A percentile compares a stretch with the other conserved stretches of the same genome.
These are phyloP conservation scores for Inga leiocalycina DNA, from an alignment of 306 rosid genomes.

Conservation along the genomic window DNA sequence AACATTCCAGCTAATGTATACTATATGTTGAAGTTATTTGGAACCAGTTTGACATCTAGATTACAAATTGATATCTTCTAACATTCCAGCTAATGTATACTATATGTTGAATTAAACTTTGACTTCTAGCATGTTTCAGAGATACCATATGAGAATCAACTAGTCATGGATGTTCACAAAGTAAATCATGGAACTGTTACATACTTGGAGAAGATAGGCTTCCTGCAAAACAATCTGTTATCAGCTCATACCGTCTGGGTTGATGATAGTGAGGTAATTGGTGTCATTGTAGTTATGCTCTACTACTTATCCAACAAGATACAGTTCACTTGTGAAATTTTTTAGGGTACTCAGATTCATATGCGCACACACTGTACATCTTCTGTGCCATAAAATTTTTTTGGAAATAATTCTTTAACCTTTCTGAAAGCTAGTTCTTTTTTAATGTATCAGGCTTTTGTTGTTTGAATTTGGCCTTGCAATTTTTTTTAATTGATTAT, in stretches of 20 bases:
- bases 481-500: conserved; percentile 2
- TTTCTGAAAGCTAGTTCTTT: not conserved
- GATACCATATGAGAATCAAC: conserved; percentile 81
- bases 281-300: conserved; percentile 12
- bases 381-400: not conserved
- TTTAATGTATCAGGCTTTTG: not conserved
- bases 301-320: conserved; percentile 9
- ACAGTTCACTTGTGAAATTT: conserved; percentile 10
- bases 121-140: conserved; percentile 84
- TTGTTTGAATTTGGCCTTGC: not conserved
- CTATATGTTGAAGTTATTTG: conserved; percentile 1
- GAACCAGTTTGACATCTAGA: not conserved
- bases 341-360: not conserved
- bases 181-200: conserved; percentile 80
- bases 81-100: conserved; percentile 7
- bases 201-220: conserved; percentile 66
- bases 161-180: conserved; percentile 62
- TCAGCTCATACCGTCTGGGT: conserved; percentile 90
- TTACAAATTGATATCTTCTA: not conserved
- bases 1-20: conserved; percentile 7
- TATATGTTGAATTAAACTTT: conserved; percentile 28
- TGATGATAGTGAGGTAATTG: conserved; percentile 61
- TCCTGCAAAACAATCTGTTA: conserved; percentile 71
- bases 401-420: not conserved
- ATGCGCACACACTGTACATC: not conserved